Evolutionary conservation across 345 rosid genomes (phyloP), one percentile per base, ranked within the genome.

Genomic region (Salix exigua): DNA sequence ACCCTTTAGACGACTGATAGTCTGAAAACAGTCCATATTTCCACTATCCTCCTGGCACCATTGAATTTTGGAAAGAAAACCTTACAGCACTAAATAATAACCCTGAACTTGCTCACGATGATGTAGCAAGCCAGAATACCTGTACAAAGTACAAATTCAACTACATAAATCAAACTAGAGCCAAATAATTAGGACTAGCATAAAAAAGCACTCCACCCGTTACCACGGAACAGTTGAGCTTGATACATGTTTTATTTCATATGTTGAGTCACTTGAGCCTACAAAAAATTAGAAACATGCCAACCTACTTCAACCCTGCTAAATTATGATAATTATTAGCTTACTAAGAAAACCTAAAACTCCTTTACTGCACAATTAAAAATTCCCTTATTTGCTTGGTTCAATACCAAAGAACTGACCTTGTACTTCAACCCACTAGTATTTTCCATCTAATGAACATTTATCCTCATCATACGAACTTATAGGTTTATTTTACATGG

Each of bases 11-110:
- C 58, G 80, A 73, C 70, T 78, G 80, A 81, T 73, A 78, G 86
- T 79, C 81, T 65, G 78, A 70, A 83, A 74, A 84, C 79, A 79
- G 77, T 79, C 81, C 91, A 91, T 89, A 66, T 78, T 79, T 86
- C 85, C 66, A 66, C 88, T 86, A 83, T 70, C 87, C 88, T 69
- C 50, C 73, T 35, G 79, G 87, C 81, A 84, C 82, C 88, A 93
- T 82, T 74, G 82, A 92, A 81, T 82, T 83, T 74, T 76, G 80
- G 67, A 79, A 78, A 73, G 72, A 68, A 79, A 82, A 78, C 71
- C 71, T 75, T 37, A 80, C 7, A n/a, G 65, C 75, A 71, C 82
- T 76, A 75, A 66, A 77, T 64, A 70, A 72, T 12, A 60, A 65
- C 66, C 63, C 68, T 60, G 69, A 40, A 65, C 55, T 61, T 72